Evolutionary conservation across 352 stramenopile species (phyloP), one percentile per base, ranked within the genome.

Genomic region (Phytophthora sp.): DNA sequence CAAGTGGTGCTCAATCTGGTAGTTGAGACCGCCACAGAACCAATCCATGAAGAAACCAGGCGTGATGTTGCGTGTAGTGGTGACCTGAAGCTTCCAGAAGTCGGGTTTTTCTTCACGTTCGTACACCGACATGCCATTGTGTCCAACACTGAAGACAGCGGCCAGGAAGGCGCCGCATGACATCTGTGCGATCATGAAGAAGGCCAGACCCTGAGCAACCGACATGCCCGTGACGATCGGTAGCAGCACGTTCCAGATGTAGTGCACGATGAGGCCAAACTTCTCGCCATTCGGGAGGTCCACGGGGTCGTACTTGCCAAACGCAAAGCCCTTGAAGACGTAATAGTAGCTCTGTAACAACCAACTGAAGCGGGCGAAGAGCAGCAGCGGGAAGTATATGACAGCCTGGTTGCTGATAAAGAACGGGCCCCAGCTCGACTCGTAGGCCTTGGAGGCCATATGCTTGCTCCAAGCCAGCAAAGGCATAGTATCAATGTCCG

Each of bases 401-500:
- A 97, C 79, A 20, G 95, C 91, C 83, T 99, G 96, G 74, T 96
- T 70, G 53, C 82, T 80, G 66, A 99, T 96, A 60, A 98, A 91
- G 78, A 97, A 98, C 41, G 83, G 68, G 2, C 86, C 81, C 74
- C 96, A 91, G 30, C 75, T 69, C 8, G 85, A 96, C 38, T 96
- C 86, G 57, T 88, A 76, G 3, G 81, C 85, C 49, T 81, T 93
- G 45, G 94, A 86, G 7, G 96, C 95, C 88, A 99, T 98, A 59
- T 98, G 95, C 54, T 98, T 84, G 52, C 90, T 98, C 97, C 97
- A 99, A 31, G 98, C 97, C 15, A 99, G 78, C 38, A 99, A 71
- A 46, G 98, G 98, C 95, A 99, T 99, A 0, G 97, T 99, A 82
- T 99, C 97, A 67, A 99, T 99, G 65, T 99, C 98, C 12, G 97